A percentile compares a stretch with the other conserved stretches of the same genome.
Conservation (phyloP, 2,329 filamentous ascomycete genomes). For the Botrytis deweyae region DNA sequence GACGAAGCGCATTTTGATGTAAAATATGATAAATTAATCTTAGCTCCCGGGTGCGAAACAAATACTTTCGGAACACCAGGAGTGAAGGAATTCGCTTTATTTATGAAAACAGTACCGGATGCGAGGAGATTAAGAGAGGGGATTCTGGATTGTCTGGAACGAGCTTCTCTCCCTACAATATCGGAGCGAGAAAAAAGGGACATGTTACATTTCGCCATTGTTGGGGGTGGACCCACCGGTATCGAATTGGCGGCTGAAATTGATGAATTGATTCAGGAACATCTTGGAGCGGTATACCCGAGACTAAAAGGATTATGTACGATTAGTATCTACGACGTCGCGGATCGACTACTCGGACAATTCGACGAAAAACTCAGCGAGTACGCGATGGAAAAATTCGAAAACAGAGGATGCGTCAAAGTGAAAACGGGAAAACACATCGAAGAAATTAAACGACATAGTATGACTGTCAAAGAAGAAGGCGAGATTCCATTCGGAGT, state of each 20-base stretch:
- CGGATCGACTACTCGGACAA: slow-evolving; percentile 42
- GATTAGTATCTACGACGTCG: slow-evolving; percentile 48
- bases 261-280: slow-evolving; percentile 44
- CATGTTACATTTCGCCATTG: slow-evolving; percentile 69
- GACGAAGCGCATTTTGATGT: slow-evolving; percentile 39
- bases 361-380: slow-evolving; percentile 45
- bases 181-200: slow-evolving; percentile 53
- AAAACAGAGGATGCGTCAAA: slow-evolving; percentile 40
- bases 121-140: slow-evolving; percentile 33
- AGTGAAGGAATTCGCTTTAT: slow-evolving; percentile 29
- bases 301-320: slow-evolving; percentile 42
- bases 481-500: slow-evolving; percentile 24
- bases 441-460: slow-evolving; percentile 26
- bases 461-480: slow-evolving; percentile 26
- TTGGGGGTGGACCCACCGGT: slow-evolving; percentile 68
- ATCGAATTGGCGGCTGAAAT: slow-evolving; percentile 44
- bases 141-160: slow-evolving; percentile 53
- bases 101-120: slow-evolving; percentile 36
- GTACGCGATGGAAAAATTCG: slow-evolving; percentile 43
- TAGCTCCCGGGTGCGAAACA: slow-evolving; percentile 44
- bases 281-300: slow-evolving; percentile 44
- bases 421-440: slow-evolving; percentile 40
- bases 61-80: slow-evolving; percentile 33
- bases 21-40: slow-evolving; percentile 44
- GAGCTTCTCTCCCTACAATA: slow-evolving; percentile 61